Conservation (phyloP, 495 filamentous ascomycete species). For the Entonaema liquescens region DNA sequence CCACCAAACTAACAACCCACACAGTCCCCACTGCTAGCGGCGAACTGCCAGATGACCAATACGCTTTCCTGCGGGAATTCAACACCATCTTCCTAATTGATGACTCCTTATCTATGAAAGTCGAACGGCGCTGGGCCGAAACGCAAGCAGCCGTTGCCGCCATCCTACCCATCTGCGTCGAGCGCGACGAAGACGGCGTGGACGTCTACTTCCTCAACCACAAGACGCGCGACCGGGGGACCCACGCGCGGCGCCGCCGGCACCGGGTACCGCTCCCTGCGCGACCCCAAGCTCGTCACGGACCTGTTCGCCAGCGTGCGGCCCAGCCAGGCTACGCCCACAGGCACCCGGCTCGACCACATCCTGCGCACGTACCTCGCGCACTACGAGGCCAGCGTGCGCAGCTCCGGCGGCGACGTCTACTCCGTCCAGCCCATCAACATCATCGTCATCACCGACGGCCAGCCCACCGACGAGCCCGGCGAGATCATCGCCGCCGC, state of each 20-base stretch:
- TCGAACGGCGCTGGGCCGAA: conserved; percentile 74
- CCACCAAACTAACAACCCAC: background rate
- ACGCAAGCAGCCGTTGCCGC: conserved; percentile 73
- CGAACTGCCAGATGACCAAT: conserved; percentile 66
- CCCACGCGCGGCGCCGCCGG: conserved; percentile 45
- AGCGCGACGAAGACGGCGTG: conserved; percentile 87
- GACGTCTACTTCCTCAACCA: conserved; percentile 93
- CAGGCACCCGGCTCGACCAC: conserved; percentile 73
- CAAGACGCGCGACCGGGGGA: conserved; percentile 39
- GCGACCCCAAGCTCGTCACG: conserved; percentile 59
- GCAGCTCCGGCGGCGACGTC: conserved; percentile 51
- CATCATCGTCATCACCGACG: conserved; percentile 94
- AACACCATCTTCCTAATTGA: conserved; percentile 96
- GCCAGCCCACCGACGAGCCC: conserved; percentile 81
- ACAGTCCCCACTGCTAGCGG: background rate
- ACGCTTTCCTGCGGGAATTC: conserved; percentile 84
- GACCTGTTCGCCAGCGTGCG: conserved; percentile 72
- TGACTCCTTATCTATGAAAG: conserved; percentile 90
- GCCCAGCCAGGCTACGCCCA: conserved; percentile 76
- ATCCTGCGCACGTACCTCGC: conserved; percentile 76
- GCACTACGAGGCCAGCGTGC: conserved; percentile 47
- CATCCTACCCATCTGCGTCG: conserved; percentile 86
- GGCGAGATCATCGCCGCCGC: conserved; percentile 73
- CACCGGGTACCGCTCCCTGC: conserved; percentile 67
- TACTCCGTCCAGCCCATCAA: conserved; percentile 81